Evolutionary conservation across 2,329 filamentous ascomycete species (phyloP), one percentile per base, ranked within the genome.

Genomic region (Neofusicoccum parvum): DNA sequence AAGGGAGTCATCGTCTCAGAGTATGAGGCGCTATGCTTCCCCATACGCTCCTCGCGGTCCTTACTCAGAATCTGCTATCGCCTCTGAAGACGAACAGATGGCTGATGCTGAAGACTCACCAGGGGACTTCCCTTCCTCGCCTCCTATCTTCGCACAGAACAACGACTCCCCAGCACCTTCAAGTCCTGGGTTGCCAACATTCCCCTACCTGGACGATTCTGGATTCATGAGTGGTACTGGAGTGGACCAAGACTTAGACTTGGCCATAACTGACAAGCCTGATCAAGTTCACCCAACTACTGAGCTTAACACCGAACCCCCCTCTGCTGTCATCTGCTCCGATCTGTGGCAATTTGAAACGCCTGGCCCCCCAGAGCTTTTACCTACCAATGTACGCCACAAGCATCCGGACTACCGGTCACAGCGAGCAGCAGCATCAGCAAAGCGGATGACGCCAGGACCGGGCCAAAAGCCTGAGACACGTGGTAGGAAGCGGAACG

Each of bases 141-240:
- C 94, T 14, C 95, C 95, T 0, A 84, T 96, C 1, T 88, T 93
- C 68, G 68, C 72, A 7, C 71, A 71, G 48, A 85, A 87, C 69
- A 85, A 85, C 43, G 81, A 83, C 36, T 81, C 83, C 32, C 88
- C 90, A 4, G 86, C 87, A 34, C 87, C 89, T 32, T 97, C 94
- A 2, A 98, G 94, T 74, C 95, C 94, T 2, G 80, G 84, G 23
- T 75, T 88, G 32, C 87, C 88, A 62, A 84, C 85, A 5, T 83
- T 89, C 68, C 83, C 83, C 72, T 79, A 73, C 71, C 80, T 72
- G 32, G 81, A 81, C 17, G 92, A 96, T 74, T 94, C 92, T 14
- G 92, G 91, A 1, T 96, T 96, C 72, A 91, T 94, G 86, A 95
- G 91, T 73, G 90, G 90, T n/a, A 86, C 90, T n/a, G 88, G 90